Percentiles rank a stretch among this genome's conserved stretches.
Evolutionary conservation across 257 asterid genomes (phyloP).

Genomic region (Apocynum venetum): DNA sequence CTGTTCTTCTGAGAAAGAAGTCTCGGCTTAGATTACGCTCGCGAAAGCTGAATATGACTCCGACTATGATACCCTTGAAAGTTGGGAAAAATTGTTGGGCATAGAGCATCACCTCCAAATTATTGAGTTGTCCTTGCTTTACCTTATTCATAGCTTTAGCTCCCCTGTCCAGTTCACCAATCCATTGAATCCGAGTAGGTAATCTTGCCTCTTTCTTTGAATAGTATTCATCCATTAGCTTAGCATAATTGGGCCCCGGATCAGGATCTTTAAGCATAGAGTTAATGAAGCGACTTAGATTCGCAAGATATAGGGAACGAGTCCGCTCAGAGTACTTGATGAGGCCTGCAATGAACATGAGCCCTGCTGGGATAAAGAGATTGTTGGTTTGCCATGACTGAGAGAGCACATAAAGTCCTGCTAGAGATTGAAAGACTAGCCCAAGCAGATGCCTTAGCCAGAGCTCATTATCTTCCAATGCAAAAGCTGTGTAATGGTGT

Average conservation of each 20-base stretch:
- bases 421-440: slow-evolving; percentile 30
- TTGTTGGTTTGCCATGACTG: slow-evolving; percentile 10
- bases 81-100: slow-evolving; percentile 33
- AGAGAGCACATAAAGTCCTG: slow-evolving; percentile 37
- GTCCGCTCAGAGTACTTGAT: slow-evolving; percentile 46
- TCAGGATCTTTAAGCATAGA: slow-evolving; percentile 41
- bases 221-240: slow-evolving; percentile 40
- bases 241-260: slow-evolving; percentile 52
- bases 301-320: slow-evolving; percentile 33
- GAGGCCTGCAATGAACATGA: slow-evolving; percentile 38
- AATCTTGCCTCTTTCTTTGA: slow-evolving; percentile 35
- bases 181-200: slow-evolving; percentile 28
- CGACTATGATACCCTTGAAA: slow-evolving; percentile 57
- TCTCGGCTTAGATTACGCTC: slow-evolving; percentile 34
- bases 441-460: slow-evolving; percentile 41
- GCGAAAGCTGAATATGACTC: slow-evolving; percentile 39
- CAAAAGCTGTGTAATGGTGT: slow-evolving; percentile 47
- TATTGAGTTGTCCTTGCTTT: slow-evolving; percentile 12
- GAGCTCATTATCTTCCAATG: slow-evolving; percentile 48
- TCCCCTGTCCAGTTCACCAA: slow-evolving; percentile 23
- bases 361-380: slow-evolving; percentile 36
- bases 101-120: slow-evolving; percentile 24
- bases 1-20: slow-evolving; percentile 28
- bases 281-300: slow-evolving; percentile 28
- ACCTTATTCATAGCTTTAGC: slow-evolving; percentile 16